Evolutionary conservation across 208 protist species (phyloP), one percentile per base, ranked within the genome.

Genomic region (Leishmania arabica): DNA sequence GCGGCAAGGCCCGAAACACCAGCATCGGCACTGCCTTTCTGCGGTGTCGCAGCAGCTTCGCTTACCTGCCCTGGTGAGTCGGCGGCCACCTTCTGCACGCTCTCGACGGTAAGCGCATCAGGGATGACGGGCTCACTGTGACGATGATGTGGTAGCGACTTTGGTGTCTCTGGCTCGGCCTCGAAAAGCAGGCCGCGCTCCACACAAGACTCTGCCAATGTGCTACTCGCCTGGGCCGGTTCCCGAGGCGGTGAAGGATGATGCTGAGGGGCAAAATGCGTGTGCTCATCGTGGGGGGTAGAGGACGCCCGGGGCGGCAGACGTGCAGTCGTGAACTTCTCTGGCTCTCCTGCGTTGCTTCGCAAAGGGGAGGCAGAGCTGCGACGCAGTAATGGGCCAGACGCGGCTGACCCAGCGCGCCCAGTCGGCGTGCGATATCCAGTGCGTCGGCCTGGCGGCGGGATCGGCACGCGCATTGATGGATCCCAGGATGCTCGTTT

Each of bases 101-200:
- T 37, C 42, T 51, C 24, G 4, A 53, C 45, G 27, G 24, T 45
- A 64, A 51, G 31, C 54, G 54, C 56, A 7, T 65, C 74, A 21
- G 27, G 9, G 7, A 31, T 9, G n/a, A 8, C 21, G 21, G 40
- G 11, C 37, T 51, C 56, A 47, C 40, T 45, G 37, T 21, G 24
- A 8, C 13, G 31, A 42, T 24, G 37, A 17, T 49, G 31, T 8
- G 8, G 24, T 19, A 37, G 19, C 27, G 56, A 31, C 51, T 77
- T 62, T 45, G 74, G 74, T 13, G 27, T 49, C 54, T n/a, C 24
- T 40, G 74, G 37, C 9, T 75, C 73, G 24, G 31, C 64, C 13
- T 85, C 77, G 66, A 85, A 85, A 17, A 78, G 53, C 17, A 85
- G 53, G 49, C 77, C 78, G 37, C 77, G 77, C 62, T 47, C 40